Evolutionary conservation across 1,284 basidiomycete genomes (phyloP).

Genomic region (Moesziomyces antarcticus): DNA sequence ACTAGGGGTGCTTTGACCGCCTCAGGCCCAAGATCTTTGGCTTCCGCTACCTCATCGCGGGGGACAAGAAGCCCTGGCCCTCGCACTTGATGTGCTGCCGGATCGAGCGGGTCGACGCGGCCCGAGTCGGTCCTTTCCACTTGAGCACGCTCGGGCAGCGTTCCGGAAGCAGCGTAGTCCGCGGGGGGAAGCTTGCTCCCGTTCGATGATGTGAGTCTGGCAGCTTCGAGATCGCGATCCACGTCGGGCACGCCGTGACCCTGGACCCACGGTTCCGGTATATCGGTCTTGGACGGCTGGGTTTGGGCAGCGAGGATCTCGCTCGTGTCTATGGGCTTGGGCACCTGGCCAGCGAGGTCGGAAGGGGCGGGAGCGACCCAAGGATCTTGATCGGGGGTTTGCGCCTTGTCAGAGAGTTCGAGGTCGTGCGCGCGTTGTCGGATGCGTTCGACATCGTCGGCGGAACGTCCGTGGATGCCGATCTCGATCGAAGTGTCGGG

Average conservation of each 20-base stretch:
- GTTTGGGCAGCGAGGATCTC: conserved; percentile 26
- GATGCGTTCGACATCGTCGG: conserved; percentile 44
- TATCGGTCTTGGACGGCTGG: conserved; percentile 11
- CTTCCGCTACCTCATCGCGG: conserved; percentile 49
- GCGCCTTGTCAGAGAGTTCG: conserved; percentile 25
- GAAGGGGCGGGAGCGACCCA: conserved; percentile 31
- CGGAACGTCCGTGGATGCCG: conserved; percentile 47
- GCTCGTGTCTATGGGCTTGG: conserved; percentile 37
- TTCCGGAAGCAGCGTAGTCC: conserved; percentile 23
- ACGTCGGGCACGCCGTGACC: conserved; percentile 30
- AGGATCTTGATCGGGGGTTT: conserved; percentile 16
- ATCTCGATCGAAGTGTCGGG: conserved; percentile 54
- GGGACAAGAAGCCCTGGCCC: conserved; percentile 52
- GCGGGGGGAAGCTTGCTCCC: conserved; percentile 15
- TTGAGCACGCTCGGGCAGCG: conserved; percentile 43
- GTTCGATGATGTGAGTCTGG: neutral
- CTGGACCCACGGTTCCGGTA: conserved; percentile 41
- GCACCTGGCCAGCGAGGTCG: conserved; percentile 32
- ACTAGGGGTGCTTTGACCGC: conserved; percentile 40
- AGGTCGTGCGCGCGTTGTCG: conserved; percentile 35
- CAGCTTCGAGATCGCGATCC: conserved; percentile 26
- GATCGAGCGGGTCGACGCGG: conserved; percentile 47
- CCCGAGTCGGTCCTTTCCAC: conserved; percentile 50
- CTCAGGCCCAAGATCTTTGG: conserved; percentile 19
- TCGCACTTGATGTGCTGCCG: conserved; percentile 45